Conservation (phyloP, 129 eudicot species). For the Silybum marianum region DNA sequence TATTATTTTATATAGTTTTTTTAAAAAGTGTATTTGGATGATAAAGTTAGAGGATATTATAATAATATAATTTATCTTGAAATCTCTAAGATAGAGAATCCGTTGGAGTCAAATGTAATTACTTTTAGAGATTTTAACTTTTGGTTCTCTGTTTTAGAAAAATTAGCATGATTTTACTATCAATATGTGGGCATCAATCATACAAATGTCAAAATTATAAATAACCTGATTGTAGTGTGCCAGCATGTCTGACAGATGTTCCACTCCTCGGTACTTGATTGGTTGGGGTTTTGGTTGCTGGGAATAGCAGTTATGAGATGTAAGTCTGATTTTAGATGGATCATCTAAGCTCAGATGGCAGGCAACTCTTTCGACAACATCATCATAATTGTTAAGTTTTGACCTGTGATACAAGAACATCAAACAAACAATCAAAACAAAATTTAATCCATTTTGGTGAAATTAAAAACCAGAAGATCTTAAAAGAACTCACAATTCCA, state of each 20-base stretch:
- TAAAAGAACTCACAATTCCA: slow-evolving; percentile 61
- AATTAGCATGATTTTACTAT: neutral
- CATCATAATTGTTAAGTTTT: slow-evolving; percentile 77
- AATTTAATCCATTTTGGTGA: neutral
- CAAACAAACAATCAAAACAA: neutral
- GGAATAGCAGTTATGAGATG: slow-evolving; percentile 86
- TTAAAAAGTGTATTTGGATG: no score
- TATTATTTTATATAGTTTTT: no score
- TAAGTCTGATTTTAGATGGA: slow-evolving; percentile 83
- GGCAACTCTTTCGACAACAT: slow-evolving; percentile 78
- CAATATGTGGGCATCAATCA: neutral
- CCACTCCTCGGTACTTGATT: slow-evolving; percentile 66
- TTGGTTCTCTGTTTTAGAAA: no score
- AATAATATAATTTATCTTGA: no score
- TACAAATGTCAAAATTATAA: neutral
- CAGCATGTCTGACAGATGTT: slow-evolving; percentile 77
- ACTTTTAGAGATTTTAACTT: no score
- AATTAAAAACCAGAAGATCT: neutral
- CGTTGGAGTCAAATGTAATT: no score
- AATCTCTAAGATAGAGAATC: no score
- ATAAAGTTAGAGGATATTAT: no score
- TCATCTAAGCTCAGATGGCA: slow-evolving; percentile 59
- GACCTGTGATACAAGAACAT: slow-evolving; percentile 47
- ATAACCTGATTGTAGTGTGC: slow-evolving; percentile 84
- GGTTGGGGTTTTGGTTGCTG: slow-evolving; percentile 94